phyloP scores from a whole-genome alignment of 148 eudicot genomes.

The Fallopia convolvulus region DNA sequence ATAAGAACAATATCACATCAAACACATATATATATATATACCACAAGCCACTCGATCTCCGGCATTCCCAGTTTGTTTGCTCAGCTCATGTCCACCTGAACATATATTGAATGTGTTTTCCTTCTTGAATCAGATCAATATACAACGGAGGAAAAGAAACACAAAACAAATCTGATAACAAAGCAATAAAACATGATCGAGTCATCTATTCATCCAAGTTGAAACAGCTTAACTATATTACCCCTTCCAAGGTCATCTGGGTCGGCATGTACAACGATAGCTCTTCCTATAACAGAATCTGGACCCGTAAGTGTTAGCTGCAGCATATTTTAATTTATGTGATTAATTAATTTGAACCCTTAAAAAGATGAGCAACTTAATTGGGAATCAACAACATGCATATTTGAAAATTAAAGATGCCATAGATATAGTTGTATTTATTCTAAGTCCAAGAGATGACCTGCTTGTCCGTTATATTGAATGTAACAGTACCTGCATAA shows the following conservation, averaged over 20 bases:
- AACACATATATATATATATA: constrained; percentile 17
- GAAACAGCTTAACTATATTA: not conserved
- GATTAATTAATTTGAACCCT: not conserved
- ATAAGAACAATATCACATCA: too few relatives aligned
- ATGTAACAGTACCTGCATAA: not conserved
- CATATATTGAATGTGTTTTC: not conserved
- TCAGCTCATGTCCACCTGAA: constrained; percentile 77
- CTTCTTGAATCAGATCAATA: not conserved
- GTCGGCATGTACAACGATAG: constrained; percentile 8
- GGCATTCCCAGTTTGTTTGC: constrained; percentile 80
- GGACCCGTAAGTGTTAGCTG: constrained; percentile 11
- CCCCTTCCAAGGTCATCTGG: constrained; percentile 17
- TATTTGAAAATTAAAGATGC: not conserved
- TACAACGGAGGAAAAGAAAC: not conserved
- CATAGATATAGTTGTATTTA: not conserved
- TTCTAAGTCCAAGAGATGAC: not conserved
- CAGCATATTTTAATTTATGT: not conserved
- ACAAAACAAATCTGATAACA: not conserved
- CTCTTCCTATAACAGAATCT: constrained; percentile 15
- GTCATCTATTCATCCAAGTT: not conserved
- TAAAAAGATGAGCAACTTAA: too few relatives aligned
- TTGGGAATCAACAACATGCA: not conserved
- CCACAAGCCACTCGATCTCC: constrained; percentile 81
- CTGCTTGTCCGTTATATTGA: constrained; percentile 14
- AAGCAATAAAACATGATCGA: not conserved